Conservation (phyloP, 169 alveolate genomes). For the Plasmodium gonderi region DNA sequence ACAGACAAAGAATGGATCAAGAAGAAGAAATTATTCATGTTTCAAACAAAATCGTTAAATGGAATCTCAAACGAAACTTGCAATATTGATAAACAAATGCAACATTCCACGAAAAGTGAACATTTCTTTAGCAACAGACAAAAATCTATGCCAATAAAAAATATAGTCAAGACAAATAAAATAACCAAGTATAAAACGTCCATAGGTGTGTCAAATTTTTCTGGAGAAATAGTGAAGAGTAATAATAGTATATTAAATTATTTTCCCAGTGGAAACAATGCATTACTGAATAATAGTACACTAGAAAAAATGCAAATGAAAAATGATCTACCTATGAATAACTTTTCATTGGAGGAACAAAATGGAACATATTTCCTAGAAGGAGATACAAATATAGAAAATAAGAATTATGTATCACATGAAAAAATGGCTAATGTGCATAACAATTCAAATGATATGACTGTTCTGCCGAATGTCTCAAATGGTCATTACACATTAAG, state of each 20-base stretch:
- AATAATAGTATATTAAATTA: conserved; percentile 20
- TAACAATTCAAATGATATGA: not conserved
- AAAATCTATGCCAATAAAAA: conserved; percentile 50
- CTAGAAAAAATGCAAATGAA: not conserved
- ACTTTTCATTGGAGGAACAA: not conserved
- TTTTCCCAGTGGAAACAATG: conserved; percentile 1
- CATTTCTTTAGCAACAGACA: conserved; percentile 12
- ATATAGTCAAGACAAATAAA: conserved; percentile 10
- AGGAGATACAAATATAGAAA: conserved; percentile 3
- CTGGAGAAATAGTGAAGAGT: conserved; percentile 8
- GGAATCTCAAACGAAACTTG: not conserved
- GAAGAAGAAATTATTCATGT: not conserved
- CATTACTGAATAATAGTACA: not conserved
- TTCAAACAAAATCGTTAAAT: conserved; percentile 1
- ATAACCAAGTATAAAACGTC: conserved; percentile 66
- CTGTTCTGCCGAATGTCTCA: not conserved
- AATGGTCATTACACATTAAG: conserved; percentile 8
- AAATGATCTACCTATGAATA: not conserved
- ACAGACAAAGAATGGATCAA: not conserved
- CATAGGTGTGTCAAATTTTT: conserved; percentile 26
- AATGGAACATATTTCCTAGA: not conserved
- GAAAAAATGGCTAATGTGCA: not conserved
- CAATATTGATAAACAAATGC: not conserved
- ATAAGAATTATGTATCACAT: not conserved
- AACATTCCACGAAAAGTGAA: not conserved